Conservation (phyloP, 805 yeast species). For the Metschnikowia similis region DNA sequence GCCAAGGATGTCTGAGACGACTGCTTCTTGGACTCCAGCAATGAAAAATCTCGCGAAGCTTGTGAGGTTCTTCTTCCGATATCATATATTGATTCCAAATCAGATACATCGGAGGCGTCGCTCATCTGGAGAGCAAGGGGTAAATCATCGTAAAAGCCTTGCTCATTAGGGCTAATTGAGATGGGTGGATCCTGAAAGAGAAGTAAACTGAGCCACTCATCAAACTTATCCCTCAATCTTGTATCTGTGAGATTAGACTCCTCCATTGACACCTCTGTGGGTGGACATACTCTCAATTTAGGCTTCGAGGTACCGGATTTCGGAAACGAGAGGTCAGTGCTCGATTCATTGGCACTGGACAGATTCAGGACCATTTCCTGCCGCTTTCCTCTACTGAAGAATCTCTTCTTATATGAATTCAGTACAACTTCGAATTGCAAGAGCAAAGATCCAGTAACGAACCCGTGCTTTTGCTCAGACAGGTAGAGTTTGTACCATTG, state of each 20-base stretch:
- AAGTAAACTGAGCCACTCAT: conserved; percentile 28
- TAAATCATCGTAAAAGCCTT: conserved; percentile 35
- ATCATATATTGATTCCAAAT: conserved; percentile 25
- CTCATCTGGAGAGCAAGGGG: conserved; percentile 12
- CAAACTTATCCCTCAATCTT: conserved; percentile 10
- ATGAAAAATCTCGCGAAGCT: not conserved
- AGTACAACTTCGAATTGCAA: conserved; percentile 38
- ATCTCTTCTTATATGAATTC: conserved; percentile 5
- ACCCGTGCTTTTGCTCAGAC: conserved; percentile 34
- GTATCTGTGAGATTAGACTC: conserved; percentile 2
- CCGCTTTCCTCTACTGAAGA: conserved; percentile 4
- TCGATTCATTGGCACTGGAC: not conserved
- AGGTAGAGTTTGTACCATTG: conserved; percentile 46
- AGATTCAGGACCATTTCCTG: not conserved
- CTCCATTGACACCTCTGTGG: conserved; percentile 6
- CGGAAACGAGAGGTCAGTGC: not conserved
- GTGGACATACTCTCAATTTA: not conserved
- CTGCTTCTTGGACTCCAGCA: not conserved
- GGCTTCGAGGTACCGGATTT: conserved; percentile 4
- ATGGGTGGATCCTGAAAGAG: conserved; percentile 18
- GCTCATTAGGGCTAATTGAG: conserved; percentile 28
- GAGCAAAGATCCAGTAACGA: conserved; percentile 46
- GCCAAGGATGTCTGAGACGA: not conserved
- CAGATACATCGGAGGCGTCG: conserved; percentile 25
- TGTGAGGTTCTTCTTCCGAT: not conserved